Base-by-base conservation (phyloP, 306 rosid species). In the Vigna mungo region DNA sequence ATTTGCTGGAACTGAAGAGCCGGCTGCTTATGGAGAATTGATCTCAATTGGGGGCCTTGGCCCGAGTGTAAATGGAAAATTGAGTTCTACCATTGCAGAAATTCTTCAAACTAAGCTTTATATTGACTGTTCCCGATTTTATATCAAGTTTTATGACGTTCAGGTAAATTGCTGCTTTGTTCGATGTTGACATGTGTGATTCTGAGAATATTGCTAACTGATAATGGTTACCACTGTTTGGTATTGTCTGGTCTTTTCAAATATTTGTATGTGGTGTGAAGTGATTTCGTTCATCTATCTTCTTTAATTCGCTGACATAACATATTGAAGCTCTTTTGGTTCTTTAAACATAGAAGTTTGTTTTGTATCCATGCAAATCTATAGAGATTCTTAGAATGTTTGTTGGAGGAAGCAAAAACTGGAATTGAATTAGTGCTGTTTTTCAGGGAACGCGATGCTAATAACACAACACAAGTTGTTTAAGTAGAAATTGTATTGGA, bases 1-100 rank as follows among this genome's bases (percentile, higher is more conserved):
- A 44, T 96, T 92, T 83, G 91, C 82, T 39, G 94, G 97, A 66
- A 91, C 96, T 2, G 97, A 92, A 88, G 96, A 89, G 80, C 97
- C 99, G 6, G 93, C 99, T 17, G 98, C 98, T 3, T 96, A 90
- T 78, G 99, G 89, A 67, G 98, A 92, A 76, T n/a, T 96, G 75
- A 80, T 96, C 79, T 89, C 99, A 66, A 86, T 91, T 75, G 99
- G 97, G 16, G 98, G 99, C 15, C 90, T 92, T 76, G 96, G 90
- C 74, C 96, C 90, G 1, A 68, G 81, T 83, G 94, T 92, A 58
- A 91, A 96, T 76, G 96, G 91, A 30, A 92, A 89, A 83, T 75
- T 89, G 81, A 92, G 99, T 81, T 88, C 98, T 77, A 92, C 94
- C 25, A 87, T 96, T 86, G 98, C 97, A 4, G 94, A 92, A 30